Evolutionary conservation across 2,329 filamentous ascomycete species (phyloP).

Genomic region (Hirsutella minnesotensis): DNA sequence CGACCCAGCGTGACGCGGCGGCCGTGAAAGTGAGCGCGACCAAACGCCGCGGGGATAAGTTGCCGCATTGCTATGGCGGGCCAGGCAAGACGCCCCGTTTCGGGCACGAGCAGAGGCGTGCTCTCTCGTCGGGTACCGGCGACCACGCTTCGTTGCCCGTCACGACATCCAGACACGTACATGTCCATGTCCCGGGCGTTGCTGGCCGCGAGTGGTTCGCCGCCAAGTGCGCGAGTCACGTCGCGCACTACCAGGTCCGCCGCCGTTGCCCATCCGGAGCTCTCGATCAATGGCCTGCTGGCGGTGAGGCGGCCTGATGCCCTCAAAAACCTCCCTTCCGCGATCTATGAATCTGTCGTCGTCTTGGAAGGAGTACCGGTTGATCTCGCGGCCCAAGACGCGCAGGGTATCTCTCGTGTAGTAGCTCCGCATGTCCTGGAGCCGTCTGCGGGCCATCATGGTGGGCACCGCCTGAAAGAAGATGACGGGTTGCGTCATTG

Average conservation of each 20-base stretch:
- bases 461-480: conserved; percentile 1
- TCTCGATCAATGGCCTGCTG: conserved; percentile 26
- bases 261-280: conserved; percentile 17
- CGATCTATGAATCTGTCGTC: conserved; percentile 56
- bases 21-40: too few species aligned
- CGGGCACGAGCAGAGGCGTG: too few species aligned
- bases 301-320: conserved; percentile 47
- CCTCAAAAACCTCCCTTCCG: conserved; percentile 57
- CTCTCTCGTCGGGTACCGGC: too few species aligned
- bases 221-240: too few species aligned
- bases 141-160: too few species aligned
- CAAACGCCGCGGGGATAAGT: too few species aligned
- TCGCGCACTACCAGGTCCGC: neutral
- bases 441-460: conserved; percentile 46
- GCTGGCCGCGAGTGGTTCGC: too few species aligned
- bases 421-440: conserved; percentile 41
- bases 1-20: too few species aligned
- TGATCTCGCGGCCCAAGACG: conserved; percentile 37
- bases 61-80: too few species aligned
- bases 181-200: too few species aligned
- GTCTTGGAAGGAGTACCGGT: conserved; percentile 64
- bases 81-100: too few species aligned
- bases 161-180: too few species aligned
- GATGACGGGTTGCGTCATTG: neutral
- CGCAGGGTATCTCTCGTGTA: conserved; percentile 30